These are phyloP conservation scores for Gyromitra esculenta DNA, from an alignment of 2,329 filamentous ascomycete genomes.

Conservation along the genomic window DNA sequence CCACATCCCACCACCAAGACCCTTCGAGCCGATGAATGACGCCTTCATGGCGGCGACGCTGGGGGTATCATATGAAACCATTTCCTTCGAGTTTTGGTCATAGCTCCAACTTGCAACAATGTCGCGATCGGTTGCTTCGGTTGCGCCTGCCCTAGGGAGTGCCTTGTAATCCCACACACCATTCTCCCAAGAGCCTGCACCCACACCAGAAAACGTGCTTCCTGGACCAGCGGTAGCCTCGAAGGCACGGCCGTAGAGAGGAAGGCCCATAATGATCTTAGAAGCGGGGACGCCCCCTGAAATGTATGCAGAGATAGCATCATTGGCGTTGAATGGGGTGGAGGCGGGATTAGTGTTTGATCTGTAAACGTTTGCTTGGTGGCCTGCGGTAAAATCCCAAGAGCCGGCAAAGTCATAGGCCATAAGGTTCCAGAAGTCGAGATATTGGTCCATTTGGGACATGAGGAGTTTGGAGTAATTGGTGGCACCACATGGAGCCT, in stretches of 20 bases:
- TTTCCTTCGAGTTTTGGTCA: conserved; percentile 68
- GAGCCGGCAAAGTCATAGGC: conserved; percentile 86
- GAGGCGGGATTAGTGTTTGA: conserved; percentile 67
- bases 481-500: conserved; percentile 57
- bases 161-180: conserved; percentile 91
- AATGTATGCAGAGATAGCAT: conserved; percentile 77
- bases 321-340: conserved; percentile 81
- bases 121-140: conserved; percentile 71
- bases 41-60: conserved; percentile 75
- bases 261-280: conserved; percentile 91
- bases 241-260: conserved; percentile 89
- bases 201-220: conserved; percentile 73
- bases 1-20: conserved; percentile 94
- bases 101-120: conserved; percentile 81
- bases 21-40: conserved; percentile 72
- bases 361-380: conserved; percentile 81
- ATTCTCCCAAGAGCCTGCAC: conserved; percentile 82
- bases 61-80: conserved; percentile 83
- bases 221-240: conserved; percentile 80
- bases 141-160: conserved; percentile 74
- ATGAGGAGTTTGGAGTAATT: conserved; percentile 73
- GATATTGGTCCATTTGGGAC: conserved; percentile 70
- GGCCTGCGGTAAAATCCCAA: conserved; percentile 77
- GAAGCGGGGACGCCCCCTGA: conserved; percentile 69
- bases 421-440: conserved; percentile 86